A percentile compares a stretch with the other conserved stretches of the same genome.
Evolutionary conservation across 805 yeast species (phyloP).

Genomic region (Clavispora phyllophila): DNA sequence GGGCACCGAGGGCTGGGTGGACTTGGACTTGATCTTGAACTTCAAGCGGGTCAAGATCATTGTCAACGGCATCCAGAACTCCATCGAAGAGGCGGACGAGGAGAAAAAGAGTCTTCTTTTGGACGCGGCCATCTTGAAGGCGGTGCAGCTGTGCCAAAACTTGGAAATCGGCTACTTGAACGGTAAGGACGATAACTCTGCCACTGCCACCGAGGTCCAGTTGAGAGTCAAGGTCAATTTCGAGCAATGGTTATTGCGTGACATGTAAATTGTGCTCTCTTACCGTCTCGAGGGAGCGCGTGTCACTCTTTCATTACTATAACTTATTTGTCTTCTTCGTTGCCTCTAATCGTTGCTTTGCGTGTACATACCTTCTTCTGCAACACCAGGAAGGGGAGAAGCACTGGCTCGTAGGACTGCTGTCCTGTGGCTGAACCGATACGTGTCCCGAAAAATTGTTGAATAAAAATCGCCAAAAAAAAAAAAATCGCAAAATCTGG

Average conservation of each 20-base stretch:
- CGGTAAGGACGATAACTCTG: constrained; percentile 23
- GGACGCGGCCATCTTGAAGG: constrained; percentile 41
- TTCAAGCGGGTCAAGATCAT: constrained; percentile 72
- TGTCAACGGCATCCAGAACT: constrained; percentile 34
- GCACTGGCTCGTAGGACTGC: not conserved
- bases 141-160: constrained; percentile 49
- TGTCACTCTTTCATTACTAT: not conserved
- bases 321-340: not conserved
- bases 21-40: constrained; percentile 53
- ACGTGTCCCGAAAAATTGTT: not conserved
- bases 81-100: constrained; percentile 22
- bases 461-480: not conserved
- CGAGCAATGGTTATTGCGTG: constrained; percentile 66
- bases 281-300: not conserved
- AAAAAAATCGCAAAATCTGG: not conserved
- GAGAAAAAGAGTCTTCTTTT: constrained; percentile 17
- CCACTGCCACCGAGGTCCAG: constrained; percentile 43
- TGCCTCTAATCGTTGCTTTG: not conserved
- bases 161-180: constrained; percentile 42
- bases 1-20: constrained; percentile 66
- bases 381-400: not conserved
- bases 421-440: not conserved
- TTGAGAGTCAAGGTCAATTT: constrained; percentile 57
- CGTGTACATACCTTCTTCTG: not conserved
- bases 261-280: constrained; percentile 6